Base-by-base conservation (phyloP, 345 rosid species). In the Zanthoxylum bungeanum region DNA sequence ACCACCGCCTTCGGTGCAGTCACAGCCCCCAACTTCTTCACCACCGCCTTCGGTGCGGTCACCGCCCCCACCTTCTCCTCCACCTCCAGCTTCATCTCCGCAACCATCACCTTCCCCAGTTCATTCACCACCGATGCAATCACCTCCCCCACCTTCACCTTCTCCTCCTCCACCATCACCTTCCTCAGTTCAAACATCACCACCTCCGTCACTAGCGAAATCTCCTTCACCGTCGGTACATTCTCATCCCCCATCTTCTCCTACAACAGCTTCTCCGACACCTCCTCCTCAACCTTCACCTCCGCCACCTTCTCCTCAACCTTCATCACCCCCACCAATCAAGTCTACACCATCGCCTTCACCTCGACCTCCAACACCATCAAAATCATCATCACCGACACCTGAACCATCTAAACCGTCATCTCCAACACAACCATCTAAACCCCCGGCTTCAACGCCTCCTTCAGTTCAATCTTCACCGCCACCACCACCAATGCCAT, bases 31-130 rank as follows among this genome's bases (percentile, higher is more conserved):
- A 40, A 12, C 16, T 1, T n/a, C n/a, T n/a, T n/a, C n/a, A n/a
- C n/a, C n/a, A n/a, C n/a, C n/a, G n/a, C n/a, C n/a, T n/a, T n/a
- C n/a, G n/a, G 17, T 40, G 12, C 46, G 12, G 0, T 40, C 46
- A 40, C 0, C 44, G 9, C 44, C 44, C 44, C 4, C 44, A 40
- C 44, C 44, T 40, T 40, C 58, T 40, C 46, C 46, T 11, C 17
- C 73, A 14, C 11, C 53, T 2, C 36, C 79, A 2, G 16, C 64
- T 8, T 52, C 79, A 58, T 17, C 65, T 7, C 47, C 34, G 7
- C 4, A 37, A 24, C 30, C 19, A 34, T 7, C 56, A 4, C 17
- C 58, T 5, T 17, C 71, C 11, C 40, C 40, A 37, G 46, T 40
- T 11, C 22, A 31, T 9, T 31, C 60, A 1, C 1, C 65, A 36